Base-by-base conservation (phyloP, 2,329 filamentous ascomycete species). In the Cladosporium sp. region DNA sequence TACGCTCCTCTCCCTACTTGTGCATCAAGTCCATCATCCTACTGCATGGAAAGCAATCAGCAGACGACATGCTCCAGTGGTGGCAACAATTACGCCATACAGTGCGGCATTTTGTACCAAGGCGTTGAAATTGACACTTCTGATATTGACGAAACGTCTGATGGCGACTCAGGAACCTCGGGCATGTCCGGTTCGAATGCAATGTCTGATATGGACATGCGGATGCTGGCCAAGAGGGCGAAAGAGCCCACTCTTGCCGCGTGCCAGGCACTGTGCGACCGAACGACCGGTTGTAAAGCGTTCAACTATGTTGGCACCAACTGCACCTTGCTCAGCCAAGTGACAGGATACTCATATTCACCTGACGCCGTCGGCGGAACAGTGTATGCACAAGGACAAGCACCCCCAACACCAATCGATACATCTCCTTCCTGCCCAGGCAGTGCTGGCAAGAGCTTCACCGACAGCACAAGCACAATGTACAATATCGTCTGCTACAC, bases 271-370 rank as follows among this genome's bases (percentile, higher is more conserved):
- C 59, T 64, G 8, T 73, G 70, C 54, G 64, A 67, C 25, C 45
- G 40, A 14, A 69, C 64, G 5, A 50, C 61, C 5, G 56, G 61
- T 3, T 73, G 70, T 49, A 66, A 67, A 6, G 69, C 65, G 1
- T 61, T 68, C 45, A 69, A 70, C 39, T 71, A 68, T 54, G 61
- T 67, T 19, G 63, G 58, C 8, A 66, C 54, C 19, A 61, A 67
- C 15, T 72, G 70, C 55, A 70, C 67, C 1, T 47, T 72, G 8
- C 66, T 72, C 49, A 69, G 67, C 51, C 36, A 61, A 3, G 61
- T 71, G 8, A 67, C 66, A 14, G 68, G 70, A 7, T 64, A 65
- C 14, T 59, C 55, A 6, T 30, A 54, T 15, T 49, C 64, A 11
- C 59, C 63, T 19, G 66, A 65, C 43, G 69, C 64, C 15, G 60